Conservation (phyloP, 2,329 filamentous ascomycete species). For the Fusarium xylarioides region DNA sequence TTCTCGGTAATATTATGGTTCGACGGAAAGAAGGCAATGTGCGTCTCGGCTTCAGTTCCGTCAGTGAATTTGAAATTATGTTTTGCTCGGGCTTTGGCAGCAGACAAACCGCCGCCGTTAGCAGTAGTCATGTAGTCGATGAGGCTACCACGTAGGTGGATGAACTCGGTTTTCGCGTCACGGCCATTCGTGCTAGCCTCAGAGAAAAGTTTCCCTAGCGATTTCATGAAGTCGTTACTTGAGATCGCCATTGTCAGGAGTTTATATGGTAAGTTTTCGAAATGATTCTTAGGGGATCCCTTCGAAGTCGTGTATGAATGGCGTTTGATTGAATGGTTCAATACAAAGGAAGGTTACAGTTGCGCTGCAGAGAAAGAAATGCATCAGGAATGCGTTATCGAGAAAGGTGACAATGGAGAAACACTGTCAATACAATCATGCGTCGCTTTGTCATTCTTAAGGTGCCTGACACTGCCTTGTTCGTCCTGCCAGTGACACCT, state of each 20-base stretch:
- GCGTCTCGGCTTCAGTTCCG: conserved; percentile 17
- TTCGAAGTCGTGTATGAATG: background rate
- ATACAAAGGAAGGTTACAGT: background rate
- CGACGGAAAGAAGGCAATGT: conserved; percentile 12
- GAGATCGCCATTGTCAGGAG: background rate
- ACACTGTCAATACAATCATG: background rate
- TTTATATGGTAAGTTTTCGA: background rate
- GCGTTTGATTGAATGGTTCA: background rate
- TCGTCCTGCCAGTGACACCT: background rate
- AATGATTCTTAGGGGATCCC: background rate
- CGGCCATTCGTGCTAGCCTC: conserved; percentile 22
- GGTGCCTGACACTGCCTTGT: background rate
- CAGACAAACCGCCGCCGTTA: conserved; percentile 10
- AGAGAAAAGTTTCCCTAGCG: conserved; percentile 27
- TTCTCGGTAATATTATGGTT: conserved; percentile 9
- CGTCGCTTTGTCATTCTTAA: background rate
- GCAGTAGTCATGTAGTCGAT: conserved; percentile 17
- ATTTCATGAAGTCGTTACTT: conserved; percentile 25
- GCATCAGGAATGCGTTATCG: background rate
- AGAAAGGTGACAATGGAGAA: background rate
- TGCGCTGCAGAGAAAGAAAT: background rate
- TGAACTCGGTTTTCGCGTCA: conserved; percentile 20
- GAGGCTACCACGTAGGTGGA: conserved; percentile 11
- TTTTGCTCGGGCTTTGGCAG: conserved; percentile 21
- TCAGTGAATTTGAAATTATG: conserved; percentile 33